Conservation (phyloP, 1,284 basidiomycete species). For the Kwoniella shivajii region DNA sequence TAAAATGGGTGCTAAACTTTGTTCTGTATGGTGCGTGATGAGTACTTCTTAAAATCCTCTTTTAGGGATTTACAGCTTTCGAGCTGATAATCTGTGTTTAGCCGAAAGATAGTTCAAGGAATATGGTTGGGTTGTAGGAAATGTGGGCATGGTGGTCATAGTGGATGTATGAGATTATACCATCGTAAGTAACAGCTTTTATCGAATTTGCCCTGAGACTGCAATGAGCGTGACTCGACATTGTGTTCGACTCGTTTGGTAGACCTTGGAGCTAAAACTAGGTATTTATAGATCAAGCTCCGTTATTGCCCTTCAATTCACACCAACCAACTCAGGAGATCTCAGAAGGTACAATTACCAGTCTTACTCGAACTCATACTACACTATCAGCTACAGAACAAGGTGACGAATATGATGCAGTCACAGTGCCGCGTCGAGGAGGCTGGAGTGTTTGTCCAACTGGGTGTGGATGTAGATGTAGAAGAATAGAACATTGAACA, state of each 20-base stretch:
- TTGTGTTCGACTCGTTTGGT: background rate
- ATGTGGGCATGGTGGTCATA: slow-evolving; percentile 49
- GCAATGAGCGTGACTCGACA: background rate
- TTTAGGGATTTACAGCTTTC: background rate
- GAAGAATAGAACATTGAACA: too few relatives aligned
- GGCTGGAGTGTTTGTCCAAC: slow-evolving; percentile 40
- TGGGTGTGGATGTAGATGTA: slow-evolving; percentile 48
- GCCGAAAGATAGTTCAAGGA: slow-evolving; percentile 39
- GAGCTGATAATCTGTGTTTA: slow-evolving; percentile 7
- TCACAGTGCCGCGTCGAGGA: background rate
- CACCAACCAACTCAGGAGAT: background rate
- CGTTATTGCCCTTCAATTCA: background rate
- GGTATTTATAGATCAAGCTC: slow-evolving; percentile 6
- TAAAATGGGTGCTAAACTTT: slow-evolving; percentile 34
- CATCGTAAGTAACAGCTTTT: slow-evolving; percentile 28
- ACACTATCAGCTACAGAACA: background rate
- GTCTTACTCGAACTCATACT: background rate
- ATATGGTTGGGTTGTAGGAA: slow-evolving; percentile 45
- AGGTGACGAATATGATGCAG: background rate
- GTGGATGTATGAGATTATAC: slow-evolving; percentile 42
- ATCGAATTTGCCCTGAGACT: background rate
- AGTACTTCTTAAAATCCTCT: background rate
- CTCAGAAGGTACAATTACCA: background rate
- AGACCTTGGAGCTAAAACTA: too few relatives aligned
- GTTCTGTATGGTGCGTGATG: slow-evolving; percentile 39